phyloP scores from a whole-genome alignment of 805 yeast genomes.

The Metschnikowia koreensis region DNA sequence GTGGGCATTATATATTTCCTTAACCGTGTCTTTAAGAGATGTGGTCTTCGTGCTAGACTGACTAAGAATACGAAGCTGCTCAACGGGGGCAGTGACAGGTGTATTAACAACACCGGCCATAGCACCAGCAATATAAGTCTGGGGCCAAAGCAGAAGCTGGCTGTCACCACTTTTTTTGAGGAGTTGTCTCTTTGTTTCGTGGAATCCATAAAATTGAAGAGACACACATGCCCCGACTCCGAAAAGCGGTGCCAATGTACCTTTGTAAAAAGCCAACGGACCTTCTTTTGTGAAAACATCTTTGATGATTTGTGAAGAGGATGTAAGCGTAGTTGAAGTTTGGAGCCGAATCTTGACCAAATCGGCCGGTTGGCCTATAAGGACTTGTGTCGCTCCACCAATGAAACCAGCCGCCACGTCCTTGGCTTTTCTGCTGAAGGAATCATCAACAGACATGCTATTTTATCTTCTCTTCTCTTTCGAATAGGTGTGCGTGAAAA shows the following conservation, averaged over 20 bases:
- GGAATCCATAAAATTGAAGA: constrained; percentile 68
- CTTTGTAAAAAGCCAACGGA: constrained; percentile 42
- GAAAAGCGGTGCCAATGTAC: constrained; percentile 43
- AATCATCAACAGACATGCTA: constrained; percentile 30
- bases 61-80: constrained; percentile 60
- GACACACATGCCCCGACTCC: constrained; percentile 61
- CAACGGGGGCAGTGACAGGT: constrained; percentile 62
- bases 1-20: constrained; percentile 36
- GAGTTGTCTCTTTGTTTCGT: constrained; percentile 62
- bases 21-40: constrained; percentile 35
- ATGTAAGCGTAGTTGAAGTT: constrained; percentile 29
- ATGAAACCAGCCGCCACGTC: constrained; percentile 45
- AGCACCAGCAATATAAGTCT: constrained; percentile 62
- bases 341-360: constrained; percentile 44
- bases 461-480: background rate
- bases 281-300: constrained; percentile 43
- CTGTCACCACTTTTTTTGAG: constrained; percentile 26
- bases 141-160: constrained; percentile 50
- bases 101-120: constrained; percentile 65
- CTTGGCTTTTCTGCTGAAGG: constrained; percentile 36
- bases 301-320: constrained; percentile 33
- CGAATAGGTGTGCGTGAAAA: background rate
- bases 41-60: constrained; percentile 45
- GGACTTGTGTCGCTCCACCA: constrained; percentile 48
- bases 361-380: constrained; percentile 48